phyloP scores from a whole-genome alignment of 129 eudicot genomes.

The Centella asiatica region DNA sequence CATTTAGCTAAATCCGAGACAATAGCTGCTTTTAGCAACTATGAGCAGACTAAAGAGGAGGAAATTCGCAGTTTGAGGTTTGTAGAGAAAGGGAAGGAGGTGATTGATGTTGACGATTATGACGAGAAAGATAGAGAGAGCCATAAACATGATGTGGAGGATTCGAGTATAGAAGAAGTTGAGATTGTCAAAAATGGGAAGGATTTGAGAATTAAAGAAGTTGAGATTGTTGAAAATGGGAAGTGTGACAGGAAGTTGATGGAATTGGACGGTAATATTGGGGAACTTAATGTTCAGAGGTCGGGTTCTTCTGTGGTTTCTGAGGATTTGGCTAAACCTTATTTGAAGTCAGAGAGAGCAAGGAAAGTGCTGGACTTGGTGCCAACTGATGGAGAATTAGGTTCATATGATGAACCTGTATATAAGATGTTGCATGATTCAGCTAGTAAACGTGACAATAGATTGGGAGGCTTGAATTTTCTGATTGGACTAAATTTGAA shows the following conservation, averaged over 20 bases:
- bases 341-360: not conserved
- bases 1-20: not conserved
- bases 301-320: constrained; percentile 19
- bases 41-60: not conserved
- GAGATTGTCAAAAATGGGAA: constrained; percentile 7
- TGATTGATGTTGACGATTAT: constrained; percentile 15
- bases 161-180: constrained; percentile 7
- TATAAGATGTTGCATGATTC: constrained; percentile 3
- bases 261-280: constrained; percentile 2
- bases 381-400: not conserved
- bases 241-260: not conserved
- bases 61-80: not conserved
- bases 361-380: constrained; percentile 5
- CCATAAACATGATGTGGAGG: not conserved
- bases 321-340: constrained; percentile 1
- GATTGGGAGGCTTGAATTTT: not conserved
- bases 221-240: constrained; percentile 1
- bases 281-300: not conserved
- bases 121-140: not conserved
- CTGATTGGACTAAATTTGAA: not conserved
- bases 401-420: not conserved
- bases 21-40: not conserved
- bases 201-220: not conserved
- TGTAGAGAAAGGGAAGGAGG: constrained; percentile 11
- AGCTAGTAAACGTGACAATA: not conserved